These are phyloP conservation scores for Lagenidium giganteum DNA, from an alignment of 352 stramenopile genomes.

Conservation along the genomic window DNA sequence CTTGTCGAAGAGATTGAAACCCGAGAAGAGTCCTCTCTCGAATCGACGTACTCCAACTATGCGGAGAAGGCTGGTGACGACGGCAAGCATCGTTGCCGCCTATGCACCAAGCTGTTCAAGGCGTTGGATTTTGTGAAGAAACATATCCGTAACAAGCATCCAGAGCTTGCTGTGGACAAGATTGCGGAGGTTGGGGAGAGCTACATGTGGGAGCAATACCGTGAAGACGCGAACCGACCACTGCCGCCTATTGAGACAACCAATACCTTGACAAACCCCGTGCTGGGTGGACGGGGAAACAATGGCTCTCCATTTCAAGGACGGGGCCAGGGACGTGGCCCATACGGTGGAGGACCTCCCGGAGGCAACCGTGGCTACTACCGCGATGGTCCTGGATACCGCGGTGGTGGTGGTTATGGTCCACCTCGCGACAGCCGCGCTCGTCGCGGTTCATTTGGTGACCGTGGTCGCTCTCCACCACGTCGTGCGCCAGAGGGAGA, in stretches of 20 bases:
- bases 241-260: constrained; percentile 68
- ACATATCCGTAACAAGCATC: constrained; percentile 86
- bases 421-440: constrained; percentile 42
- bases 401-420: constrained; percentile 44
- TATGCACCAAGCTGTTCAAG: constrained; percentile 89
- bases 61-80: constrained; percentile 80
- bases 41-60: constrained; percentile 78
- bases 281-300: constrained; percentile 39
- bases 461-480: constrained; percentile 19
- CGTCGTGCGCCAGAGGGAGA: constrained; percentile 50
- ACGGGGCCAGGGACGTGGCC: constrained; percentile 14
- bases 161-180: constrained; percentile 78
- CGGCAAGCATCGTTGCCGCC: constrained; percentile 71
- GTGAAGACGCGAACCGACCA: constrained; percentile 72
- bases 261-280: constrained; percentile 51
- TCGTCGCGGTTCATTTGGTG: constrained; percentile 41
- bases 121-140: constrained; percentile 86
- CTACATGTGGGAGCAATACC: constrained; percentile 88
- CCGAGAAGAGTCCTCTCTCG: constrained; percentile 61
- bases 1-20: constrained; percentile 74
- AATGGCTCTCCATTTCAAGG: constrained; percentile 20
- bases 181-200: constrained; percentile 75
- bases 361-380: constrained; percentile 40
- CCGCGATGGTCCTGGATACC: constrained; percentile 44
- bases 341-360: constrained; percentile 18